phyloP scores from a whole-genome alignment of 2,329 filamentous ascomycete genomes.

The Aspergillus versicolor region DNA sequence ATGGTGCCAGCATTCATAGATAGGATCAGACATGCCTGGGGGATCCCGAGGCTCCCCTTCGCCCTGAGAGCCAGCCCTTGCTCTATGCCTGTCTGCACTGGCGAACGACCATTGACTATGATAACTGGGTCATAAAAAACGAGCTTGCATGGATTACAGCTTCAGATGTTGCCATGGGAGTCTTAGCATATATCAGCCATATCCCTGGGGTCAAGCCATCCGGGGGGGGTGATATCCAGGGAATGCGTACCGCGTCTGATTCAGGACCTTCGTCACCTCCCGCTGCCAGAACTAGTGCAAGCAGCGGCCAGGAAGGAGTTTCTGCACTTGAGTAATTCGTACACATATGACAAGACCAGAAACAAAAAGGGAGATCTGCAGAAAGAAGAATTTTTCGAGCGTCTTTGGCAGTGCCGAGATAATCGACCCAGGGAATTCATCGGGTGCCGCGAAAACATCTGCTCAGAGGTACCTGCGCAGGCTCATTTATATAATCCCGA shows the following conservation, averaged over 20 bases:
- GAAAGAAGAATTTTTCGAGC: neutral
- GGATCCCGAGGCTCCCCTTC: neutral
- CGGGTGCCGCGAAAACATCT: neutral
- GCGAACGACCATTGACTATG: conserved; percentile 7
- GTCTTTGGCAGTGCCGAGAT: neutral
- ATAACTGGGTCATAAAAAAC: neutral
- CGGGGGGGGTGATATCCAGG: neutral
- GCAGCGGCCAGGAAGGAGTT: conserved; percentile 2
- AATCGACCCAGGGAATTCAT: neutral
- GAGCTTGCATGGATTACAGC: conserved; percentile 10
- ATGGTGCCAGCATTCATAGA: neutral
- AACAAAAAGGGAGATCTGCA: neutral
- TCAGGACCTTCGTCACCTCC: neutral
- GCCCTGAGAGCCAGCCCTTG: neutral
- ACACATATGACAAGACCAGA: neutral
- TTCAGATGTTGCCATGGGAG: conserved; percentile 1
- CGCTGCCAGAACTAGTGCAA: neutral
- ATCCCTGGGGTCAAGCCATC: neutral
- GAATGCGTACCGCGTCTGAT: neutral
- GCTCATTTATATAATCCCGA: neutral
- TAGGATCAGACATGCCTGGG: neutral
- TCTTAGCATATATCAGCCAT: neutral
- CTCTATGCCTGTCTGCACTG: conserved; percentile 6
- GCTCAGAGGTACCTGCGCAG: neutral
- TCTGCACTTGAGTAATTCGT: neutral